A percentile compares a stretch with the other conserved stretches of the same genome.
Conservation (phyloP, 345 rosid genomes). For the Durio zibethinus region DNA sequence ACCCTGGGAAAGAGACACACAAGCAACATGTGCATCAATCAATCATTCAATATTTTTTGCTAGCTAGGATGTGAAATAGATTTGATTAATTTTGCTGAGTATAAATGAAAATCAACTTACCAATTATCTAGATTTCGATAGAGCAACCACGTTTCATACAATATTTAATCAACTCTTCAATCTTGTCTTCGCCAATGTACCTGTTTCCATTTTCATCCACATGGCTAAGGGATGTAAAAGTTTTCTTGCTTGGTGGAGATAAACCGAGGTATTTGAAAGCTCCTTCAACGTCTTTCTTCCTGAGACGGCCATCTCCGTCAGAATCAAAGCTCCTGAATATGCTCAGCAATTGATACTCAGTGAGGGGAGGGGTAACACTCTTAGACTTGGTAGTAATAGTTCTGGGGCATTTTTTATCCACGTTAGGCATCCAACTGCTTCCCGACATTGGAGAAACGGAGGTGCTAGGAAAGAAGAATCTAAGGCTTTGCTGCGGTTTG, state of each 20-base stretch:
- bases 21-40: no score
- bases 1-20: no score
- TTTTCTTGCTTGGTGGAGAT: background rate
- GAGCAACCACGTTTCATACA: background rate
- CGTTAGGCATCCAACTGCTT: background rate
- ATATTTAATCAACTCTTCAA: background rate
- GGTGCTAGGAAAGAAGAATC: background rate
- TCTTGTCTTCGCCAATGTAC: background rate
- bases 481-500: background rate
- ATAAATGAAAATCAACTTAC: background rate
- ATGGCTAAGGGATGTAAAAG: background rate
- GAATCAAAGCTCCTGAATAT: slow-evolving; percentile 16
- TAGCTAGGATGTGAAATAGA: no score
- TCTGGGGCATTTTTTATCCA: no score
- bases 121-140: background rate
- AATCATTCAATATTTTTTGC: no score
- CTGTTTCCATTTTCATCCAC: background rate
- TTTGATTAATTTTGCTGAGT: background rate
- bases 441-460: background rate
- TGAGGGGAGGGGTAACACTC: background rate
- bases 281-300: slow-evolving; percentile 21
- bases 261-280: slow-evolving; percentile 12
- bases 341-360: slow-evolving; percentile 25
- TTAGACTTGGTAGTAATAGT: no score
- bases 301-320: slow-evolving; percentile 18